Conservation (phyloP, 2,329 filamentous ascomycete species). For the Claviceps spartinae region DNA sequence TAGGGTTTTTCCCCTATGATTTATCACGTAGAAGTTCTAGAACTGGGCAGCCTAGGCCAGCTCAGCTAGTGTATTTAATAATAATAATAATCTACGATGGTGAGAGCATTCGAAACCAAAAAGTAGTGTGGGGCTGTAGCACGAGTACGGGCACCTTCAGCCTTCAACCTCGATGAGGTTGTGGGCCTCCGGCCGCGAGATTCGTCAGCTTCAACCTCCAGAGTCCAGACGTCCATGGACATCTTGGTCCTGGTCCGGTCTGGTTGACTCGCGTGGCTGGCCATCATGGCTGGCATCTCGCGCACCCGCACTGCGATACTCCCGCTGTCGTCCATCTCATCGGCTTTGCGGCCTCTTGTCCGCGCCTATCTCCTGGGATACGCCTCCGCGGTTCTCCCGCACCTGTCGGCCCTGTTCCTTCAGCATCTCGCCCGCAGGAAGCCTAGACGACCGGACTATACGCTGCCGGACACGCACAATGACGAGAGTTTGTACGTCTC, state of each 20-base stretch:
- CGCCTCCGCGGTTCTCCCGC: slow-evolving; percentile 42
- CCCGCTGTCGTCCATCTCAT: slow-evolving; percentile 26
- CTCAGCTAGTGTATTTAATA: no score
- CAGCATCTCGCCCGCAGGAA: slow-evolving; percentile 31
- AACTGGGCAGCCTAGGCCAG: no score
- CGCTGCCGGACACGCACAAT: slow-evolving; percentile 13
- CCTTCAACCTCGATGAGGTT: no score
- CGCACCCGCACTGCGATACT: slow-evolving; percentile 1
- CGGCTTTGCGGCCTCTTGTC: slow-evolving; percentile 39
- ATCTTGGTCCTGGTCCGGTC: background rate
- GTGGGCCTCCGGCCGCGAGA: no score
- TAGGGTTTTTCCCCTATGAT: no score
- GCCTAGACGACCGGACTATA: slow-evolving; percentile 15
- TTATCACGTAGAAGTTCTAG: no score
- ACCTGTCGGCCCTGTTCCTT: slow-evolving; percentile 40
- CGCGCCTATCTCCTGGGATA: slow-evolving; percentile 49
- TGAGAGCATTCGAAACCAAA: no score
- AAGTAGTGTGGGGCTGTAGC: no score
- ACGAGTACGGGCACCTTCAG: no score
- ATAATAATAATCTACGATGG: no score
- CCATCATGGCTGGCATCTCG: background rate
- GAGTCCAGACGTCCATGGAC: no score
- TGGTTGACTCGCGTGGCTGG: background rate
- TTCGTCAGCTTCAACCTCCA: no score
- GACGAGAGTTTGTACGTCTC: slow-evolving; percentile 19